phyloP scores from a whole-genome alignment of 331 rosid genomes.

The Phaseolus coccineus region DNA sequence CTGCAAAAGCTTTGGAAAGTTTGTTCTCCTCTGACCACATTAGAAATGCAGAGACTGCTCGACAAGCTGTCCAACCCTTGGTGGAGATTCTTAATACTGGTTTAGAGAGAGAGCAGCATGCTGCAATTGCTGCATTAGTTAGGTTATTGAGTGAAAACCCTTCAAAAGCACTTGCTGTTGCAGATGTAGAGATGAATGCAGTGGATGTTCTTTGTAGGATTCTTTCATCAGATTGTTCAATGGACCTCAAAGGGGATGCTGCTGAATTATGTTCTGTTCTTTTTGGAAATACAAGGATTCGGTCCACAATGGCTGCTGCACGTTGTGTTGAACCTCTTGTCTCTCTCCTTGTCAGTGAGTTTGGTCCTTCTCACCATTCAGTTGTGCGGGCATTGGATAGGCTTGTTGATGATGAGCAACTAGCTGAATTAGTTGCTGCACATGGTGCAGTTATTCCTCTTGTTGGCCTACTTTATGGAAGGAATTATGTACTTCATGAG shows the following conservation, averaged over 20 bases:
- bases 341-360: conserved; percentile 90
- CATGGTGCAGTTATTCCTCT: conserved; percentile 99
- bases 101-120: conserved; percentile 94
- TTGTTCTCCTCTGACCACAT: conserved; percentile 93
- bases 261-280: conserved; percentile 95
- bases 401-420: conserved; percentile 95
- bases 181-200: conserved; percentile 98
- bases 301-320: conserved; percentile 97
- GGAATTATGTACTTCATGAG: conserved; percentile 91
- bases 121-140: conserved; percentile 95
- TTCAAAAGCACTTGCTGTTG: conserved; percentile 93
- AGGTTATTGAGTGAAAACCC: conserved; percentile 96
- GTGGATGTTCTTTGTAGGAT: conserved; percentile 98
- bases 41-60: conserved; percentile 89
- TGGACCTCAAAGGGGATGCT: conserved; percentile 99
- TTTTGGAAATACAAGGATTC: conserved; percentile 92
- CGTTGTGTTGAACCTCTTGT: conserved; percentile 98
- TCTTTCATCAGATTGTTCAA: conserved; percentile 85
- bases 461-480: conserved; percentile 91
- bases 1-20: conserved; percentile 97
- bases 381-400: conserved; percentile 96
- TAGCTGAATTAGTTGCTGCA: conserved; percentile 97
- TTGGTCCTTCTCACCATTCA: conserved; percentile 91
- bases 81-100: conserved; percentile 99
- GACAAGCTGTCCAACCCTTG: conserved; percentile 97